Evolutionary conservation across 257 asterid genomes (phyloP).

Genomic region (Nicotiana tabacum): DNA sequence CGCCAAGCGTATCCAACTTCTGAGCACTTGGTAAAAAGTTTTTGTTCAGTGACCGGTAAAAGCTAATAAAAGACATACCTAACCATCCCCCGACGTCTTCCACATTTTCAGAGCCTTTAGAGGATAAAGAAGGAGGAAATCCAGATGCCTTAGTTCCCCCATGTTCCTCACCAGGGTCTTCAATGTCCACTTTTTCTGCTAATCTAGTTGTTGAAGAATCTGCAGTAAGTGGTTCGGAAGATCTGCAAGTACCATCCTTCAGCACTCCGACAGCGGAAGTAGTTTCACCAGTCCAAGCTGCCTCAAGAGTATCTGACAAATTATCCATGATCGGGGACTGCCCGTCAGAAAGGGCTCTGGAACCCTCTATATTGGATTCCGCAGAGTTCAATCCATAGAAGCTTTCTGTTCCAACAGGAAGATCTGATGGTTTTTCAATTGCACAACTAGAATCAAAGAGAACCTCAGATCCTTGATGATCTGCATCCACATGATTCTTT

Average conservation of each 20-base stretch:
- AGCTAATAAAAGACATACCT: constrained; percentile 63
- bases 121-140: constrained; percentile 33
- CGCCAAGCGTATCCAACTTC: constrained; percentile 54
- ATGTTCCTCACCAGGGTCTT: constrained; percentile 41
- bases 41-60: constrained; percentile 64
- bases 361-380: constrained; percentile 32
- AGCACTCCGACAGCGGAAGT: constrained; percentile 25
- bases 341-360: constrained; percentile 61
- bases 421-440: constrained; percentile 22
- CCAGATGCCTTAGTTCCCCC: constrained; percentile 30
- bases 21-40: constrained; percentile 43
- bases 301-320: constrained; percentile 79
- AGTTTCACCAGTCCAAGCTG: constrained; percentile 89
- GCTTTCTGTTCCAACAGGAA: constrained; percentile 28
- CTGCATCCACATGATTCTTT: constrained; percentile 24
- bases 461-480: constrained; percentile 26
- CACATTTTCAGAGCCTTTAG: constrained; percentile 41
- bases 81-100: constrained; percentile 68
- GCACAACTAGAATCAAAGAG: constrained; percentile 19
- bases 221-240: constrained; percentile 33
- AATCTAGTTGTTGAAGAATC: constrained; percentile 35
- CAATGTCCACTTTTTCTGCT: constrained; percentile 44
- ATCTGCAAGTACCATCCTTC: constrained; percentile 29
- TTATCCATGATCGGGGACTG: constrained; percentile 41
- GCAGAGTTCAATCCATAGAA: constrained; percentile 32